These are phyloP conservation scores for Papiliotrema terrestris DNA, from an alignment of 1,284 basidiomycete species.

Conservation along the genomic window DNA sequence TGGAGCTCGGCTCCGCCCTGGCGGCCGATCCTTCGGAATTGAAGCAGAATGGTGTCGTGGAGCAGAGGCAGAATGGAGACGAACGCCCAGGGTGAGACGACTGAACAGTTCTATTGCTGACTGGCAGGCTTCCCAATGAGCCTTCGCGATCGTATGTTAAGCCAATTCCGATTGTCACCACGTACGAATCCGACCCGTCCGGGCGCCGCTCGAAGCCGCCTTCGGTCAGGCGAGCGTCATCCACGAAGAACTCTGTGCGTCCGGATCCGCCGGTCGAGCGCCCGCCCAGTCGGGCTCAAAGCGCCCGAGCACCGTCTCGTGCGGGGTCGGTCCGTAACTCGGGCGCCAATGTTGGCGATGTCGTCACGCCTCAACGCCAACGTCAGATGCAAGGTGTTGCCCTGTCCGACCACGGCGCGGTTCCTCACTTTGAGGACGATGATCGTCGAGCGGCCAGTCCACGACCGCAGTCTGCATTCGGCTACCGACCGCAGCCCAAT, in stretches of 20 bases:
- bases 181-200: slow-evolving; percentile 28
- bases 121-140: slow-evolving; percentile 12
- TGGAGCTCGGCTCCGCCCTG: slow-evolving; percentile 3
- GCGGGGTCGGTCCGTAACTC: background rate
- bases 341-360: slow-evolving; percentile 25
- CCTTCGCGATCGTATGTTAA: slow-evolving; percentile 45
- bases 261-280: background rate
- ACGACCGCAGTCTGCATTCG: slow-evolving; percentile 29
- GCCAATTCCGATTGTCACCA: slow-evolving; percentile 38
- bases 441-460: slow-evolving; percentile 14
- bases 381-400: slow-evolving; percentile 30
- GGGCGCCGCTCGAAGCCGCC: slow-evolving; percentile 3
- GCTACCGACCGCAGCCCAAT: slow-evolving; percentile 31
- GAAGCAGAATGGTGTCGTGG: background rate
- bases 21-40: background rate
- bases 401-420: slow-evolving; percentile 17
- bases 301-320: background rate
- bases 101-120: background rate
- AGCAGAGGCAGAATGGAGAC: background rate
- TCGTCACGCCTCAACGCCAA: slow-evolving; percentile 30
- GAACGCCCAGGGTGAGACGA: slow-evolving; percentile 7
- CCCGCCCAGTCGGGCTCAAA: background rate
- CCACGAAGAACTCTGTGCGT: slow-evolving; percentile 5
- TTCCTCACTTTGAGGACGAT: slow-evolving; percentile 20
- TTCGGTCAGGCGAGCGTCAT: slow-evolving; percentile 12